phyloP scores from a whole-genome alignment of 768 basidiomycete species.

The Trametes elegans region DNA sequence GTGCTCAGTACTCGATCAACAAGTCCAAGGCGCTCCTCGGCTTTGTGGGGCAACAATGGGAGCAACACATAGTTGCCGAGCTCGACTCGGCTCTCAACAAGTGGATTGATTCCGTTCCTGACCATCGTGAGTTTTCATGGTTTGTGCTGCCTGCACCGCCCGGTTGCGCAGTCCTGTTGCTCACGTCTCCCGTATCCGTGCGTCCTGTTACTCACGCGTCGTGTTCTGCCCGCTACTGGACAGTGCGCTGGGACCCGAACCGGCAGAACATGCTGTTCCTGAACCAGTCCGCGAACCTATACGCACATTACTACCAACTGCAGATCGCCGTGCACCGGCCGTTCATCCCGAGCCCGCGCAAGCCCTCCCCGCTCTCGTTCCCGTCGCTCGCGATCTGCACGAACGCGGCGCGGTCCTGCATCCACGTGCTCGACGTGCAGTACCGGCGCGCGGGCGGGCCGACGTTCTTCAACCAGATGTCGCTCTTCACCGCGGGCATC shows the following conservation, averaged over 20 bases:
- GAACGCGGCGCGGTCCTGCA: constrained; percentile 49
- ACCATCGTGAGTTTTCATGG: constrained; percentile 50
- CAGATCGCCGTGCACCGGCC: constrained; percentile 57
- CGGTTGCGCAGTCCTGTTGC: too few species aligned
- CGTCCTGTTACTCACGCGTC: background rate
- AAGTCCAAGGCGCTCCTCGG: constrained; percentile 56
- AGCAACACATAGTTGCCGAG: constrained; percentile 59
- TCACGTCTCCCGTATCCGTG: too few species aligned
- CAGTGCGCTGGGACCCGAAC: constrained; percentile 45
- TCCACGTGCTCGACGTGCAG: constrained; percentile 45
- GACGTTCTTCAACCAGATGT: constrained; percentile 34
- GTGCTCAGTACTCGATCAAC: constrained; percentile 70
- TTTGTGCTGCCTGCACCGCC: too few species aligned
- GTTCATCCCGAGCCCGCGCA: constrained; percentile 46
- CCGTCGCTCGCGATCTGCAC: constrained; percentile 57
- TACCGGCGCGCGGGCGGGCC: constrained; percentile 28
- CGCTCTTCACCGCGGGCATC: constrained; percentile 42
- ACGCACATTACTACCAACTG: constrained; percentile 52
- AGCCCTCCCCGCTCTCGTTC: constrained; percentile 38
- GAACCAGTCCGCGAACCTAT: constrained; percentile 58
- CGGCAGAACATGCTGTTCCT: constrained; percentile 42
- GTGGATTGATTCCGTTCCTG: constrained; percentile 70
- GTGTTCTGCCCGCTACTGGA: background rate
- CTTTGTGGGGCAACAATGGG: constrained; percentile 50
- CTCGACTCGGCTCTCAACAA: constrained; percentile 68